Evolutionary conservation across 345 rosid species (phyloP), one percentile per base, ranked within the genome.

Genomic region (Salix dunnii): DNA sequence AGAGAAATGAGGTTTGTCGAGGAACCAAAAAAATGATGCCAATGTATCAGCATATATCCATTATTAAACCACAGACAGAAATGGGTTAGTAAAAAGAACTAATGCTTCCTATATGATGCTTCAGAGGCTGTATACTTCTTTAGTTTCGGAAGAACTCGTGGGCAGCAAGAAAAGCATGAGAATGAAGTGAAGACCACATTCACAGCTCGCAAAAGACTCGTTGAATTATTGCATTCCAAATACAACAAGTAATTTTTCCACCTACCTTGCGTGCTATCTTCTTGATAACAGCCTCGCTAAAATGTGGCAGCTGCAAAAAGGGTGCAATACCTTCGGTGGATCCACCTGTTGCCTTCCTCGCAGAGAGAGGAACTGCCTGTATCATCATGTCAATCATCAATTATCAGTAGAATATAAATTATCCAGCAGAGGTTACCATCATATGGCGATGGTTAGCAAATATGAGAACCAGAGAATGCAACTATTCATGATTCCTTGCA

Each of bases 301-400:
- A 88, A 86, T 91, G 92, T 69, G 99, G 98, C 67, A 96, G 90
- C 92, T 93, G 99, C 80, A 96, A 81, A 83, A 96, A 96, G 63
- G 99, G 91, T 61, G 98, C 97, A 85, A 80, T 83, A 72, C 99
- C 97, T 85, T 96, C 97, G 30, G 93, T 28, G 66, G 94, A 89
- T 83, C 95, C 98, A 68, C 98, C 97, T 18, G 88, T 88, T 53
- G 95, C 62, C 87, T 96, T 96, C 87, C 94, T 91, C 35, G 97
- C 90, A 89, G 97, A 91, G 69, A 96, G 95, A 77, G 98, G 98
- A 88, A 96, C 97, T 78, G 98, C 98, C 98, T 93, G 88, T 76
- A 75, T 71, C 82, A 64, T 58, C 28, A 58, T 58, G 63, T 23
- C 63, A 23, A 9, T n/a, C 63, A 73, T 35, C 49, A 70, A 55